phyloP scores from a whole-genome alignment of 2,329 filamentous ascomycete species.

The Herpotrichia juniperi region DNA sequence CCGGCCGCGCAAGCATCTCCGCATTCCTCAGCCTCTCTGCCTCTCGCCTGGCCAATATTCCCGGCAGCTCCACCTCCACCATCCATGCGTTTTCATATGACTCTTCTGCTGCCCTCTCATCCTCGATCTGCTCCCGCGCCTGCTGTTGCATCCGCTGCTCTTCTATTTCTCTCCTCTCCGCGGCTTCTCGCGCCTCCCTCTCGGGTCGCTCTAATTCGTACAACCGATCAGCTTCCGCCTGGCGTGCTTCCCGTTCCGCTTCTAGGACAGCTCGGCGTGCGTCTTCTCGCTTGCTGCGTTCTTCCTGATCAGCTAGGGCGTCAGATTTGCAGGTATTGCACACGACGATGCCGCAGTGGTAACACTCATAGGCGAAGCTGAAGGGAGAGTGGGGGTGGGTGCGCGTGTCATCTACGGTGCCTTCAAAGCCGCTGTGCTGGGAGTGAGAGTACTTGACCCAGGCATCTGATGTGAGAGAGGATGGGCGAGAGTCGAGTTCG shows the following conservation, averaged over 20 bases:
- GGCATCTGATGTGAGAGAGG: neutral
- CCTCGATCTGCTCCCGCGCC: neutral
- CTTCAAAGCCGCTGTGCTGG: neutral
- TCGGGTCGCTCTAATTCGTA: neutral
- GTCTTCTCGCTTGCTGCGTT: neutral
- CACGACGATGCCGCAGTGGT: conserved; percentile 25
- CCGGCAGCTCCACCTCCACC: neutral
- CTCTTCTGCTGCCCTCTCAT: neutral
- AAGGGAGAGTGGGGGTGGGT: conserved; percentile 6
- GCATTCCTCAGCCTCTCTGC: conserved; percentile 26
- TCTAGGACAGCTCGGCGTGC: neutral
- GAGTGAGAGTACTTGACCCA: conserved; percentile 10
- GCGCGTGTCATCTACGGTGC: neutral
- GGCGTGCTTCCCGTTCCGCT: neutral
- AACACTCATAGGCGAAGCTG: conserved; percentile 34
- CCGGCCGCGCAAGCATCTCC: neutral
- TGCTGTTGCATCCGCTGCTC: neutral
- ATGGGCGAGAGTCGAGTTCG: neutral
- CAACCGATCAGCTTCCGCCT: neutral
- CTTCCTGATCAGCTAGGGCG: conserved; percentile 6
- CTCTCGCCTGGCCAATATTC: neutral
- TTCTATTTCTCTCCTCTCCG: neutral
- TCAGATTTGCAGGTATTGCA: conserved; percentile 28
- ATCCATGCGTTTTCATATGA: neutral
- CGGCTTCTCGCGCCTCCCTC: neutral